A percentile compares a stretch with the other conserved stretches of the same genome.
Evolutionary conservation across 2,329 filamentous ascomycete genomes (phyloP).

Genomic region (Colletotrichum sp.): DNA sequence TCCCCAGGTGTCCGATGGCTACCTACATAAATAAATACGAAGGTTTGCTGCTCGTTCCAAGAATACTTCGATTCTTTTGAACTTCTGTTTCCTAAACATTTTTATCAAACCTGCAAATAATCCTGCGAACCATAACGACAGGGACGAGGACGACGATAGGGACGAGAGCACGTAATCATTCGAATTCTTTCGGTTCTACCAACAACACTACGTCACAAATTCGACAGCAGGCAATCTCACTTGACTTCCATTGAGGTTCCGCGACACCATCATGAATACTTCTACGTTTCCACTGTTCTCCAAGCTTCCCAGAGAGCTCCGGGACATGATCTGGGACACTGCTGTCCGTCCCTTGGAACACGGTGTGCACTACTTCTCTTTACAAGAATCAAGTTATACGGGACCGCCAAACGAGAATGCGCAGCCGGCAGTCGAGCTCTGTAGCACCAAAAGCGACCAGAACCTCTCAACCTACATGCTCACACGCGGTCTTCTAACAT

Average conservation of each 20-base stretch:
- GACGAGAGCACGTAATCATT: background rate
- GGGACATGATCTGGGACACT: background rate
- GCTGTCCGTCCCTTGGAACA: background rate
- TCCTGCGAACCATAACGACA: background rate
- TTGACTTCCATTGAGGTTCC: background rate
- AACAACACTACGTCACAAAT: background rate
- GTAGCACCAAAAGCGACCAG: background rate
- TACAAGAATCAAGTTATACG: background rate
- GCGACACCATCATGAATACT: background rate
- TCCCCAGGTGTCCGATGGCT: background rate
- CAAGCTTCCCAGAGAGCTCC: background rate
- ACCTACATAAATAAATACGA: background rate
- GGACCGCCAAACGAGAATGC: too few relatives aligned
- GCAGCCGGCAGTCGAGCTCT: background rate
- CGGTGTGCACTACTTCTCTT: background rate
- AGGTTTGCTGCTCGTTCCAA: background rate
- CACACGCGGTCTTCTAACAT: background rate
- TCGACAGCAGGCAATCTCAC: background rate
- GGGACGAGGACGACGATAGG: too few relatives aligned
- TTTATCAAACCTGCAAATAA: background rate
- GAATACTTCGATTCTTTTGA: background rate
- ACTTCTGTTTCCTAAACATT: accelerated
- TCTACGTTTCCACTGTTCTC: background rate
- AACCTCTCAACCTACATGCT: background rate
- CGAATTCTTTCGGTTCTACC: background rate